Evolutionary conservation across 2,329 filamentous ascomycete species (phyloP), one percentile per base, ranked within the genome.

Genomic region (Paracorniculantispora psalliotae): DNA sequence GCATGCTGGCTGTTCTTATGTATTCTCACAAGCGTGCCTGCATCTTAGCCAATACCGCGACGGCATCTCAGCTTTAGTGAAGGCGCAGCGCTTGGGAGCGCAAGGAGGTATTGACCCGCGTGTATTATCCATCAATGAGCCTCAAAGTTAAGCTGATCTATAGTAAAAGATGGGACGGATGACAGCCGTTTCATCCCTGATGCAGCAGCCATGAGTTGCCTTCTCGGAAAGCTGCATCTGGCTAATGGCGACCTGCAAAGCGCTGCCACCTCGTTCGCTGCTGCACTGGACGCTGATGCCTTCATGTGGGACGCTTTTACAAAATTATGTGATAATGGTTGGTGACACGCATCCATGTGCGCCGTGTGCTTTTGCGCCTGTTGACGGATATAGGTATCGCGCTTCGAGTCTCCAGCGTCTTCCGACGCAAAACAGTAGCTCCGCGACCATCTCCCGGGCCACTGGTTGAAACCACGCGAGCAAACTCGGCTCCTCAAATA

Each of bases 281-380:
- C 15, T 19, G 30, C 48, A 19, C 6, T 50, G 28, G 10, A 12
- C 35, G 48, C 30, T 13, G 6, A 37, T 50, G 12, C 48, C 9
- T 50, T 50, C 13, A 37, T 50, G 48, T 50, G 48, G 48, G 48
- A 50, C 37, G 48, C 48, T 23, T 50, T 50, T 35, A 50, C 48
- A 7, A 21, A 50, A 23, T 30, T 50, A 19, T 50, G 30, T 8
- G 48, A 50, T n/a, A 17, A 7, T 13, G 48, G 48, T 50, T n/a
- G n/a, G n/a, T n/a, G n/a, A n/a, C n/a, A n/a, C n/a, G n/a, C n/a
- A n/a, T n/a, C n/a, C n/a, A n/a, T n/a, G n/a, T n/a, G n/a, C n/a
- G n/a, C n/a, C n/a, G n/a, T n/a, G n/a, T n/a, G n/a, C n/a, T n/a
- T n/a, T n/a, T n/a, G n/a, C n/a, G n/a, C n/a, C n/a, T 13, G 25